phyloP scores from a whole-genome alignment of 257 asterid species.

The Scutellaria minor region DNA sequence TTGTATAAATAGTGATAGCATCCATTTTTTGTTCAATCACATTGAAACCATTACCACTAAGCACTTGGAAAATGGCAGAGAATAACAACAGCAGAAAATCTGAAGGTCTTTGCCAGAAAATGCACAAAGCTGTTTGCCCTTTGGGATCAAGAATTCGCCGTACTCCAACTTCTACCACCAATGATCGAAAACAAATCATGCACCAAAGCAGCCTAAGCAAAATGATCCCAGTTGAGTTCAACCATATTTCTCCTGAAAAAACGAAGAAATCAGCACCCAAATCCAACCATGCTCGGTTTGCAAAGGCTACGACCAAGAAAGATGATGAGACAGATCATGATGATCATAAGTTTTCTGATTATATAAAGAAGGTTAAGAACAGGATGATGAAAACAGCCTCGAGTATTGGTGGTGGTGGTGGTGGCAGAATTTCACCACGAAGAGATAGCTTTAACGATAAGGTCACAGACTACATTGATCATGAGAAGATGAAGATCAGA shows the following conservation, averaged over 20 bases:
- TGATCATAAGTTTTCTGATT: constrained; percentile 39
- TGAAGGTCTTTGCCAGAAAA: constrained; percentile 36
- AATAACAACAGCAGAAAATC: constrained; percentile 29
- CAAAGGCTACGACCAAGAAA: not conserved
- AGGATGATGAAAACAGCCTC: constrained; percentile 45
- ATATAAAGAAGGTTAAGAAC: constrained; percentile 38
- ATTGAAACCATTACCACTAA: not conserved
- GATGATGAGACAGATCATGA: constrained; percentile 25
- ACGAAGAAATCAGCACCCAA: not conserved
- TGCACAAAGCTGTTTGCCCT: constrained; percentile 38
- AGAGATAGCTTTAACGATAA: constrained; percentile 63
- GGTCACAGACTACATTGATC: constrained; percentile 45
- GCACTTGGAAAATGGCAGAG: constrained; percentile 35
- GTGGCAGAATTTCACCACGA: constrained; percentile 7
- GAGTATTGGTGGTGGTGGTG: not conserved
- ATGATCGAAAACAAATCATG: not conserved
- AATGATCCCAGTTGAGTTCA: constrained; percentile 30
- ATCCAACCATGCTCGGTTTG: constrained; percentile 16
- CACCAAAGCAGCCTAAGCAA: constrained; percentile 15
- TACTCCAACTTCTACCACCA: not conserved
- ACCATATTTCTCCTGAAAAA: constrained; percentile 1
- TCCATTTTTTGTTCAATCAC: constrained; percentile 5
- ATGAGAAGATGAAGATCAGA: constrained; percentile 50
- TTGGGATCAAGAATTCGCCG: constrained; percentile 28
- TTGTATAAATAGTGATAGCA: constrained; percentile 27